Evolutionary conservation across 2,329 filamentous ascomycete species (phyloP).

Genomic region (Exophiala sideris): DNA sequence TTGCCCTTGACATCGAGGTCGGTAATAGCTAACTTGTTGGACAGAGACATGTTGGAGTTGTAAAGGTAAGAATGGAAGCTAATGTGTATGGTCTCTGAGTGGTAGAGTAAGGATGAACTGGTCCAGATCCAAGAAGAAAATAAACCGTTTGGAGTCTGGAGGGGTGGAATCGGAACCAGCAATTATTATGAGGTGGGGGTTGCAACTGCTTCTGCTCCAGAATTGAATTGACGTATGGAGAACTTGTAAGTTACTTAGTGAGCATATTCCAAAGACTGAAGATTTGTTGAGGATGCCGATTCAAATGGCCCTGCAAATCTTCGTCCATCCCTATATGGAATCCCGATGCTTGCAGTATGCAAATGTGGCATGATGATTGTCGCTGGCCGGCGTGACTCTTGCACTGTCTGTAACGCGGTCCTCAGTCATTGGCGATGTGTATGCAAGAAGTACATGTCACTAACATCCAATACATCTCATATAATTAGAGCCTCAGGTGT

Average conservation of each 20-base stretch:
- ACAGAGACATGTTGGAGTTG: slow-evolving; percentile 75
- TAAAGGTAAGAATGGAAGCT: background rate
- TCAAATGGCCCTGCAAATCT: background rate
- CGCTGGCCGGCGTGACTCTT: too few species aligned
- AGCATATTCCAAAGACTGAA: too few species aligned
- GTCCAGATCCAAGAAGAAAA: slow-evolving; percentile 6
- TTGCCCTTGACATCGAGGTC: slow-evolving; percentile 98
- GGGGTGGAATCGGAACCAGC: slow-evolving; percentile 14
- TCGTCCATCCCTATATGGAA: background rate
- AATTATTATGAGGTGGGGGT: slow-evolving; percentile 6
- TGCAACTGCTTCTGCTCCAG: background rate
- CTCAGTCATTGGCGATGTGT: too few species aligned
- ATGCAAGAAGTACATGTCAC: too few species aligned
- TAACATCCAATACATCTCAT: too few species aligned
- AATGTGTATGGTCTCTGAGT: background rate
- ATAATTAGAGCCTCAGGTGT: too few species aligned
- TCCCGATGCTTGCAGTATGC: background rate
- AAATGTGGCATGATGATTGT: slow-evolving; percentile 13
- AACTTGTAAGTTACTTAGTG: too few species aligned
- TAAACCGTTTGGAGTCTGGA: slow-evolving; percentile 7
- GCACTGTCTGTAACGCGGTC: too few species aligned
- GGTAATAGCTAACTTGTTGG: slow-evolving; percentile 94
- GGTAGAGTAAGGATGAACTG: slow-evolving; percentile 7
- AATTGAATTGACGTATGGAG: too few species aligned
- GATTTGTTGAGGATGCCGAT: too few species aligned